Base-by-base conservation (phyloP, 1,284 basidiomycete genomes). In the Sporisorium scitamineum region DNA sequence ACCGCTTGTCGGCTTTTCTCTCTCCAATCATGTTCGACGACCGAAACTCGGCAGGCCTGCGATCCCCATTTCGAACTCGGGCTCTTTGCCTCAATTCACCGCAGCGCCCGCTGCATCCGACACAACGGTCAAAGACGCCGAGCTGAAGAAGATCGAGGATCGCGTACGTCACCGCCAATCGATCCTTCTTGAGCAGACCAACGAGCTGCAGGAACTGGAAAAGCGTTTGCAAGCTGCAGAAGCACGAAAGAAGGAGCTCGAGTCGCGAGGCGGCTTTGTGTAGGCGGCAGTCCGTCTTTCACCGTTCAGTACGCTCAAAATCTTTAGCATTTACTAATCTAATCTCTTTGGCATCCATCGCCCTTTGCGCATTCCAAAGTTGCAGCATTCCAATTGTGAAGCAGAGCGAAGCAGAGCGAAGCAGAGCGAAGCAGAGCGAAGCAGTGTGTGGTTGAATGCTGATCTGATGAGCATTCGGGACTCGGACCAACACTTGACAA, bases 161-260 rank as follows among this genome's bases (percentile, higher is more conserved):
- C 70, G 76, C n/a, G 76, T 81, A 9, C 70, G 70, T 50, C 70
- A 79, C 34, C 71, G 72, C 27, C 80, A 80, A 58, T 74, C 78
- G 20, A 53, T 71, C n/a, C 64, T 84, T 0, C 32, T 68, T 32
- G 68, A 76, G 39, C 73, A 82, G 65, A 76, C 77, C 11, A 72
- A 66, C 54, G 82, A 83, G 64, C 74, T 84, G 32, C 65, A 79
- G 42, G 72, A 78, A 41, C 70, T 84, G 10, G 82, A 84, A 41
- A 73, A 65, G 45, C 78, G 80, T 3, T 63, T 84, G 20, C 75
- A 68, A 51, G 80, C 70, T 10, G 81, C 82, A 10, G 82, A 84
- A 52, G 70, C 61, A 5, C 69, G 79, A 37, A 79, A 80, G 45
- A 60, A 27, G 37, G 70, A 75, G 63, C 75, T 82, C 48, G 79